phyloP scores from a whole-genome alignment of 441 rosid genomes.

The Syzygium malaccense region DNA sequence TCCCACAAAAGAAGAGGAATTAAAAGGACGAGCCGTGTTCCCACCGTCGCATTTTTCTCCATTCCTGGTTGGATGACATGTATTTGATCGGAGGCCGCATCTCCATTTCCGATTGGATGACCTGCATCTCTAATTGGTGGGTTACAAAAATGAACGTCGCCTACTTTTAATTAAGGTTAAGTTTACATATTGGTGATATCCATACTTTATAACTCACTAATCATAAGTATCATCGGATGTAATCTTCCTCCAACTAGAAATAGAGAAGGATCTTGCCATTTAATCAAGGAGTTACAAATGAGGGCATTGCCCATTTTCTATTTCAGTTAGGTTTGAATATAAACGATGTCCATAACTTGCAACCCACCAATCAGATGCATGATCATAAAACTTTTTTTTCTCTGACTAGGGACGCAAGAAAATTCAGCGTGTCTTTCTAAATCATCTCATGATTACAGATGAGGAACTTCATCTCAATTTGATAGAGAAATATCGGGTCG shows the following conservation, averaged over 20 bases:
- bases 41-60: neutral
- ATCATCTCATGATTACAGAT: neutral
- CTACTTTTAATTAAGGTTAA: neutral
- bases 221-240: fast-evolving
- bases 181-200: fast-evolving
- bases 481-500: neutral
- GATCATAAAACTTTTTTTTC: fast-evolving
- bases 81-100: neutral
- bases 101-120: neutral
- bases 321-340: neutral
- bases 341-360: fast-evolving
- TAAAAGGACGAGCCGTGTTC: neutral
- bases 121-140: neutral
- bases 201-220: neutral
- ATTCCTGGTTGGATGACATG: neutral
- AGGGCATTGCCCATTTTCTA: fast-evolving
- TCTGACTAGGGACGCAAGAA: neutral
- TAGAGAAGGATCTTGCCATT: neutral
- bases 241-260: neutral
- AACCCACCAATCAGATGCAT: neutral
- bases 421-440: neutral
- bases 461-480: neutral
- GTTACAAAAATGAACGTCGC: neutral
- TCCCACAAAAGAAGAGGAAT: neutral
- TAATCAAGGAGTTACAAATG: neutral